phyloP scores from a whole-genome alignment of 2,329 filamentous ascomycete genomes.

The Arthrobotrys sphaeroides region DNA sequence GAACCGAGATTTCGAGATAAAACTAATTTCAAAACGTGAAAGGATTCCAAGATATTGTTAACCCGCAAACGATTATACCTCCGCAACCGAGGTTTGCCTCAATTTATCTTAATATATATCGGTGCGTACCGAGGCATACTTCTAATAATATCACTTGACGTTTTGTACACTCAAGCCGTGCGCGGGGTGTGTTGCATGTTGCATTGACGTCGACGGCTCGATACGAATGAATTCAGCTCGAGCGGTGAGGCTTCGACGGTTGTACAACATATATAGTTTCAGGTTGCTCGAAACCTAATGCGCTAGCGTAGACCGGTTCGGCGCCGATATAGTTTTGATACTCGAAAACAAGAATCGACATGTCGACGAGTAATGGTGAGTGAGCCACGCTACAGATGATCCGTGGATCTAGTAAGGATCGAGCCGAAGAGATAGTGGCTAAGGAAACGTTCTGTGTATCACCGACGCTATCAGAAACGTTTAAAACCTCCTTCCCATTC shows the following conservation, averaged over 20 bases:
- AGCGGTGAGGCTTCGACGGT: neutral
- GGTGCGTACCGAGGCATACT: neutral
- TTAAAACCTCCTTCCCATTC: neutral
- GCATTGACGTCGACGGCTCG: slow-evolving; percentile 10
- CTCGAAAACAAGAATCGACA: neutral
- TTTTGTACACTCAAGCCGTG: neutral
- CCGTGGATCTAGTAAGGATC: no score
- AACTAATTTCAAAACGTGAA: slow-evolving; percentile 21
- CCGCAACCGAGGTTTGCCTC: slow-evolving; percentile 6
- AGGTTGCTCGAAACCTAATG: neutral
- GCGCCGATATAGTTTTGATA: neutral
- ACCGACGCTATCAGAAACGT: neutral
- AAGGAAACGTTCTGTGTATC: neutral
- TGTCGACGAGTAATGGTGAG: neutral
- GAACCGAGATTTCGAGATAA: slow-evolving; percentile 15
- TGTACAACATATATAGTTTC: neutral
- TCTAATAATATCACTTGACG: neutral
- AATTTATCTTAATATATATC: neutral
- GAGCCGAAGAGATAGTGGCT: neutral
- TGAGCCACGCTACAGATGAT: no score
- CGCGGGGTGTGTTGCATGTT: neutral
- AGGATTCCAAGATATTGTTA: slow-evolving; percentile 5
- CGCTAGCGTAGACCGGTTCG: neutral
- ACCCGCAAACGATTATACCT: neutral
- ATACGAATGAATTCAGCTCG: neutral